Base-by-base conservation (phyloP, 2,329 filamentous ascomycete genomes). In the Trichoderma sp. region DNA sequence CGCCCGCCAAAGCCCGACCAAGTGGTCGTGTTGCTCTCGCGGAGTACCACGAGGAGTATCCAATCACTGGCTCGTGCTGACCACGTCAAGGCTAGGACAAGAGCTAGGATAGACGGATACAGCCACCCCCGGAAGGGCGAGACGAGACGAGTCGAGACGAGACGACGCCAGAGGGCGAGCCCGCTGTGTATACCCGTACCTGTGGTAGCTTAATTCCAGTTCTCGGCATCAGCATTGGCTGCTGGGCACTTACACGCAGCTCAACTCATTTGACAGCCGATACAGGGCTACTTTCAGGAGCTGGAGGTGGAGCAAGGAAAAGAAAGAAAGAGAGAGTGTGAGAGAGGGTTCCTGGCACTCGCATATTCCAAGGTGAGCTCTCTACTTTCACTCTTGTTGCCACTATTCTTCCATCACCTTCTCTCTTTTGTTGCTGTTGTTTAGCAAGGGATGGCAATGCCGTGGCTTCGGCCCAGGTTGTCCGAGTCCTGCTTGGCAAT, bases 1-100 rank as follows among this genome's bases (percentile, higher is more conserved):
- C 65, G 65, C 61, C 61, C 47, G 62, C 62, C 65, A 64, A 65
- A 67, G 43, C 50, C 57, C 55, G 48, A 56, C 43, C 50, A 54
- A 50, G 57, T 56, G 47, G 41, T 67, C 61, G 52, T 28, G 54
- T 63, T 63, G 51, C 52, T 58, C 54, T 17, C 15, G 12, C 43
- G 24, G 19, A 55, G 41, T 34, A 9, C 9, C 48, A 55, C 50
- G 14, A 54, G n/a, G 15, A 28, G 12, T 17, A 47, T 39, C 34
- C 59, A 55, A 47, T 54, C 50, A 63, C 54, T 54, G 59, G 50
- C 50, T 44, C 19, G 21, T 55, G 59, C 50, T 63, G 59, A 63
- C 39, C 41, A 43, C 15, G 9, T 30, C 41, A 24, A 26, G 56
- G 41, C 44, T 44, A 39, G 41, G 54, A 58, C 5, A 26, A 43